Evolutionary conservation across 345 rosid species (phyloP).

Genomic region (Atalantia buxifolia): DNA sequence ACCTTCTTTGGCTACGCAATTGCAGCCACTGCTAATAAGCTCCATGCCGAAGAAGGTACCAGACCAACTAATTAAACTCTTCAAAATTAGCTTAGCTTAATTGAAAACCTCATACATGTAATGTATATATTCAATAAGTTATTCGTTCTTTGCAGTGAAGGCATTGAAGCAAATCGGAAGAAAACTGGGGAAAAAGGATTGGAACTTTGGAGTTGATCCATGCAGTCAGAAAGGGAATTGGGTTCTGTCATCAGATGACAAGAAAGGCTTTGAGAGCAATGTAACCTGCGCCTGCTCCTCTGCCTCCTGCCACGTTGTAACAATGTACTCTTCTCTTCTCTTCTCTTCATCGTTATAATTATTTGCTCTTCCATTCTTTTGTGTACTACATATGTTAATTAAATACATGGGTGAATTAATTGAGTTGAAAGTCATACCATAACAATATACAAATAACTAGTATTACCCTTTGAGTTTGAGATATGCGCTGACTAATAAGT

Average conservation of each 20-base stretch:
- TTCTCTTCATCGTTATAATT: background rate
- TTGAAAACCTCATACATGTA: no score
- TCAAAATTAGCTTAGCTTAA: background rate
- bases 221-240: constrained; percentile 74
- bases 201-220: constrained; percentile 71
- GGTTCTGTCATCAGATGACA: constrained; percentile 18
- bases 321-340: constrained; percentile 41
- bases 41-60: constrained; percentile 22
- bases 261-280: constrained; percentile 46
- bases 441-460: background rate
- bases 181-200: constrained; percentile 67
- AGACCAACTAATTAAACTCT: background rate
- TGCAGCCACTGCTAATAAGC: constrained; percentile 17
- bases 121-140: background rate
- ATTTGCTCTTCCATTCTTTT: background rate
- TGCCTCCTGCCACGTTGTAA: constrained; percentile 61
- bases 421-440: no score
- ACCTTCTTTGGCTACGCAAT: background rate
- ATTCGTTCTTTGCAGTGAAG: constrained; percentile 36
- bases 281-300: constrained; percentile 58
- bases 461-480: background rate
- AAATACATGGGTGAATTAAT: no score
- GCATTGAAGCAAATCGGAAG: constrained; percentile 59
- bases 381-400: no score
- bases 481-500: background rate